Conservation (phyloP, 139 green algal species). For the Chlamydomonas sp. region DNA sequence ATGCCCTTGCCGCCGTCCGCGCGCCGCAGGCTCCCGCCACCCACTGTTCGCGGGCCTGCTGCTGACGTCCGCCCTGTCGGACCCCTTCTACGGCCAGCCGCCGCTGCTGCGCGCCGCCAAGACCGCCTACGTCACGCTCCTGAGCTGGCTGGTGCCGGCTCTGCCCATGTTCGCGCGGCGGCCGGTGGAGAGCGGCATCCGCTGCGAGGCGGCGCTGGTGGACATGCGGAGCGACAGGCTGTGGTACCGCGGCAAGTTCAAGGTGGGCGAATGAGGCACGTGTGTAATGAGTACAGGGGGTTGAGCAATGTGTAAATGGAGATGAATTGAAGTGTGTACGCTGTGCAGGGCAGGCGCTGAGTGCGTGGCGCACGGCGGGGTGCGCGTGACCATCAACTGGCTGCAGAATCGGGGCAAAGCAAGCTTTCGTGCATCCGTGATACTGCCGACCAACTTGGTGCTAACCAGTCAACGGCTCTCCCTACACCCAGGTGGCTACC, state of each 20-base stretch:
- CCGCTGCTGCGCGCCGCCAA: neutral
- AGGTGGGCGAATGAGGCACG: neutral
- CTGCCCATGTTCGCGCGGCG: slow-evolving; percentile 19
- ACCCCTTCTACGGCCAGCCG: slow-evolving; percentile 17
- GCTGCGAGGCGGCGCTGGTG: neutral
- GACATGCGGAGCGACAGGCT: slow-evolving; percentile 11
- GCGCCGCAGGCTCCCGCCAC: too few relatives aligned
- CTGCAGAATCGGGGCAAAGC: too few relatives aligned
- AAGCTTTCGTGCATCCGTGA: too few relatives aligned
- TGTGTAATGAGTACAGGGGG: neutral
- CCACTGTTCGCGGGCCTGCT: slow-evolving; percentile 15
- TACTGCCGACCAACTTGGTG: too few relatives aligned
- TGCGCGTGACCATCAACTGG: too few relatives aligned
- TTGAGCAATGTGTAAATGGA: neutral
- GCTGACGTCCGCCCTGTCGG: slow-evolving; percentile 28
- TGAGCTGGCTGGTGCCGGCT: neutral
- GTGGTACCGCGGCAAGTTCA: slow-evolving; percentile 24
- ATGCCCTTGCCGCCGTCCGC: too few relatives aligned
- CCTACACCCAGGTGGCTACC: too few relatives aligned
- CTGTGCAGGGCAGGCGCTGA: too few relatives aligned
- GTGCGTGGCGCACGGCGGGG: too few relatives aligned
- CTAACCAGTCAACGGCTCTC: too few relatives aligned
- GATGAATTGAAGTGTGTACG: neutral
- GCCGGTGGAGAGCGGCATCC: slow-evolving; percentile 17
- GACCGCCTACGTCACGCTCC: neutral